A percentile compares a stretch with the other conserved stretches of the same genome.
Conservation (phyloP, 2,329 filamentous ascomycete genomes). For the Colletotrichum higginsianum region DNA sequence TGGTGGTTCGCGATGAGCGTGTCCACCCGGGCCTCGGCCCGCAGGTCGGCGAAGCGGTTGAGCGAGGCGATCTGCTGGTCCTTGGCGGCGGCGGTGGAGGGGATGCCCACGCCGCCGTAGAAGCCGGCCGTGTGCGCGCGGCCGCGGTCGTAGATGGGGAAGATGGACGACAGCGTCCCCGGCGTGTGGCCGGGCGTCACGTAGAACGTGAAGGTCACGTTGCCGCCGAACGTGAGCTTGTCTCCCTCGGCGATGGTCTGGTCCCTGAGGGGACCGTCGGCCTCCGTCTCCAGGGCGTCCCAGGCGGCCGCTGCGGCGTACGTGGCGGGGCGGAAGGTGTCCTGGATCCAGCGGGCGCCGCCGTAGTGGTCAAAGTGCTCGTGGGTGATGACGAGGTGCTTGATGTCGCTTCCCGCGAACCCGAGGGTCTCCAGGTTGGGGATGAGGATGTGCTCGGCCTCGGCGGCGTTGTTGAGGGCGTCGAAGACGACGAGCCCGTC, state of each 20-base stretch:
- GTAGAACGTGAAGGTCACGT: constrained; percentile 43
- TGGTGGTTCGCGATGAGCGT: constrained; percentile 33
- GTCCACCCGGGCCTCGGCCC: constrained; percentile 13
- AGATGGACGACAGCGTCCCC: constrained; percentile 45
- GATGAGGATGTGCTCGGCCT: constrained; percentile 33
- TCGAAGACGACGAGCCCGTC: constrained; percentile 44
- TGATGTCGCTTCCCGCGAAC: constrained; percentile 45
- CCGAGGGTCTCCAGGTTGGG: constrained; percentile 41
- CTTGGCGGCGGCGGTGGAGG: constrained; percentile 42
- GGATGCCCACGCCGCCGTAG: constrained; percentile 46
- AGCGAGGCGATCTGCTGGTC: constrained; percentile 42
- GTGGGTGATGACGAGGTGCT: constrained; percentile 50
- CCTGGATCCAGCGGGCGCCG: constrained; percentile 46
- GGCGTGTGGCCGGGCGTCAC: constrained; percentile 47
- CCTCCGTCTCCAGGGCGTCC: constrained; percentile 1
- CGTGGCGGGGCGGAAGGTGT: constrained; percentile 42
- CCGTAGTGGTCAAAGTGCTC: constrained; percentile 50
- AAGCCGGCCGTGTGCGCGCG: constrained; percentile 44
- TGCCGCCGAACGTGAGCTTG: constrained; percentile 44
- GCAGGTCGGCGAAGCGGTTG: constrained; percentile 18
- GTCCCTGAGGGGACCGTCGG: background rate
- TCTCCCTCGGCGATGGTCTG: constrained; percentile 20
- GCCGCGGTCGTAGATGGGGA: constrained; percentile 44
- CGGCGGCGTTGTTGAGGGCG: constrained; percentile 13
- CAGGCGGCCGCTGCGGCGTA: constrained; percentile 44